Evolutionary conservation across 2,329 filamentous ascomycete species (phyloP), one percentile per base, ranked within the genome.

Genomic region (Fusarium protoensiforme): DNA sequence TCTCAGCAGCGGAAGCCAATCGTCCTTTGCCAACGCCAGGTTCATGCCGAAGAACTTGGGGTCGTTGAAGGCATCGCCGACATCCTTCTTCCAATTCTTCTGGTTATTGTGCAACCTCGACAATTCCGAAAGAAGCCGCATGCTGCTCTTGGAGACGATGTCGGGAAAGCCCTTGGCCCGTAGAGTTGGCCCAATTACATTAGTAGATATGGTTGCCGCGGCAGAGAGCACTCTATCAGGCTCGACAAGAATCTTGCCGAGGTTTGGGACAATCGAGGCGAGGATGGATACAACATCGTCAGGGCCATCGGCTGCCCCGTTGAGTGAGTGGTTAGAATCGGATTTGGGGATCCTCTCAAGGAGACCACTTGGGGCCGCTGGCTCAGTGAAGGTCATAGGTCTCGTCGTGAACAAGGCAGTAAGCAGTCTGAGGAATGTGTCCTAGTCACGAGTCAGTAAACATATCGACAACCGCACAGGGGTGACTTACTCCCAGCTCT

Each of bases 361-460:
- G 3, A 76, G 69, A 20, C 81, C 81, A 61, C 77, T 81, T 9
- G 83, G 80, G 43, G 67, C 78, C 18, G 84, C 78, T 46, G 85
- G 81, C 14, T 94, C 92, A 1, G 91, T 84, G 74, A 94, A 93
- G 3, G 91, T 92, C 74, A 94, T 87, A 1, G 95, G 94, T 43
- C 94, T 91, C 10, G 94, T 97, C 0, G 96, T 98, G 80, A 98
- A 98, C 3, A 97, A 93, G n/a, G 96, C 96, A 5, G 95, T 94
- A 16, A 99, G 87, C 2, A 99, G 88, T 18, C 95, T 89, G 14
- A 96, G 87, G 79, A 98, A 97, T 1, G 98, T 88, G 78, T 99
- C 96, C 93, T 97, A 64, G 72, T 22, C n/a, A 33, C 8, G 38
- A 22, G 72, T 85, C 71, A 85, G 81, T 48, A 64, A 43, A 20